Percentiles rank a stretch among this genome's conserved stretches.
phyloP scores from a whole-genome alignment of 805 yeast genomes.

The Saturnispora bothae region DNA sequence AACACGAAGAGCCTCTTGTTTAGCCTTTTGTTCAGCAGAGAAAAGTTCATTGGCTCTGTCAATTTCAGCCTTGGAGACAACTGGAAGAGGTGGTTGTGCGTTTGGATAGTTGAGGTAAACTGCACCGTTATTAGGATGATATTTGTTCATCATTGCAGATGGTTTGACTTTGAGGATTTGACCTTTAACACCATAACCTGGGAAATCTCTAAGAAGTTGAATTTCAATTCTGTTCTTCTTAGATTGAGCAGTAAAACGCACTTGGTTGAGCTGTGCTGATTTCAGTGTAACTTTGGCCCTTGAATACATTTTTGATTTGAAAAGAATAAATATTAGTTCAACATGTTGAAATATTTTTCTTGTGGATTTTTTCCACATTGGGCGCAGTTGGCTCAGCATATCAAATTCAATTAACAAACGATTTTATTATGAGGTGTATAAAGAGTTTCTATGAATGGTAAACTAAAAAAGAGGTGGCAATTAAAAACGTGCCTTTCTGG shows the following conservation, averaged over 20 bases:
- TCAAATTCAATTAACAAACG: background rate
- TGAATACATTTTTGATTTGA: background rate
- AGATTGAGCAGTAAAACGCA: constrained; percentile 36
- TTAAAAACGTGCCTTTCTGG: constrained; percentile 55
- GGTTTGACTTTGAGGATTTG: constrained; percentile 69
- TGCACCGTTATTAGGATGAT: constrained; percentile 67
- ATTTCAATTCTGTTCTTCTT: constrained; percentile 54
- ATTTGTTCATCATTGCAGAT: constrained; percentile 69
- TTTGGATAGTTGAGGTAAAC: constrained; percentile 40
- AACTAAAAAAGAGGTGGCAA: background rate
- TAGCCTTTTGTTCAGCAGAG: constrained; percentile 11
- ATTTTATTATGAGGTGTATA: too few species aligned
- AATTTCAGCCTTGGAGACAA: constrained; percentile 17
- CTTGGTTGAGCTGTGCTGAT: constrained; percentile 16
- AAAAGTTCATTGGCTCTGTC: constrained; percentile 10
- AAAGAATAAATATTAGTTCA: background rate
- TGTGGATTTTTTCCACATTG: too few species aligned
- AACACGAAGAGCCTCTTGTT: constrained; percentile 8
- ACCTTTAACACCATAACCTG: constrained; percentile 56
- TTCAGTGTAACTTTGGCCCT: background rate
- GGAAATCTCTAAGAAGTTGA: constrained; percentile 63
- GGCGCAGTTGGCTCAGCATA: background rate
- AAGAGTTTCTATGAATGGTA: background rate
- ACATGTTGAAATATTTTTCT: background rate
- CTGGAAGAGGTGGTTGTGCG: constrained; percentile 25